Evolutionary conservation across 176 grass and related monocot genomes (phyloP).

Genomic region (Alopecurus myosuroides): DNA sequence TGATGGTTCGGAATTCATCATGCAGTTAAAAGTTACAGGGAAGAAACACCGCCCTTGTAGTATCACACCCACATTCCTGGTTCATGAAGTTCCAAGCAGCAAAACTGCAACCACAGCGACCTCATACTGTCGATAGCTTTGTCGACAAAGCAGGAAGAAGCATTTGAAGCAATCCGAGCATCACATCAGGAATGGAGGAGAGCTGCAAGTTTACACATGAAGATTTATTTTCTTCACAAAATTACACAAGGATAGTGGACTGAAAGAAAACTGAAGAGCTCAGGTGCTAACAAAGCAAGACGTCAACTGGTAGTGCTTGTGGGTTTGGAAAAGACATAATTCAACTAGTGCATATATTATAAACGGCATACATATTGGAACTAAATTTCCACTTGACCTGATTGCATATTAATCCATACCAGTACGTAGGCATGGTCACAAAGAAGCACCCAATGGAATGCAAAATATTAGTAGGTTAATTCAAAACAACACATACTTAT

Average conservation of each 20-base stretch:
- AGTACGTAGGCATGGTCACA: neutral
- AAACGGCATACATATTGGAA: neutral
- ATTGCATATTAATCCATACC: conserved; percentile 9
- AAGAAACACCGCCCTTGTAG: neutral
- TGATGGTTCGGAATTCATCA: conserved; percentile 8
- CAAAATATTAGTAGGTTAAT: neutral
- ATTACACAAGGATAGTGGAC: neutral
- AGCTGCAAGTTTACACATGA: conserved; percentile 30
- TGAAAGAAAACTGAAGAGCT: neutral
- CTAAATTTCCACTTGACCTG: neutral
- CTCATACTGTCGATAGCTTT: conserved; percentile 4
- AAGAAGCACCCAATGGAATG: neutral
- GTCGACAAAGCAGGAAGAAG: neutral
- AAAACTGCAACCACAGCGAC: conserved; percentile 18
- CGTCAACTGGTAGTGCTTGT: neutral
- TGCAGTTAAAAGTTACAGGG: conserved; percentile 4
- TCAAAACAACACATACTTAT: neutral
- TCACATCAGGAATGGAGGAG: conserved; percentile 33
- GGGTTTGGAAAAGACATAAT: neutral
- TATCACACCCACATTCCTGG: neutral
- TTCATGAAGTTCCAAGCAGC: conserved; percentile 21
- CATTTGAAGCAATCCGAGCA: conserved; percentile 16
- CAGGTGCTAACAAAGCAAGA: neutral
- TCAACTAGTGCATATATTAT: neutral
- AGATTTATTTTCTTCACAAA: conserved; percentile 16